phyloP scores from a whole-genome alignment of 129 eudicot species.

The Calendula officinalis region DNA sequence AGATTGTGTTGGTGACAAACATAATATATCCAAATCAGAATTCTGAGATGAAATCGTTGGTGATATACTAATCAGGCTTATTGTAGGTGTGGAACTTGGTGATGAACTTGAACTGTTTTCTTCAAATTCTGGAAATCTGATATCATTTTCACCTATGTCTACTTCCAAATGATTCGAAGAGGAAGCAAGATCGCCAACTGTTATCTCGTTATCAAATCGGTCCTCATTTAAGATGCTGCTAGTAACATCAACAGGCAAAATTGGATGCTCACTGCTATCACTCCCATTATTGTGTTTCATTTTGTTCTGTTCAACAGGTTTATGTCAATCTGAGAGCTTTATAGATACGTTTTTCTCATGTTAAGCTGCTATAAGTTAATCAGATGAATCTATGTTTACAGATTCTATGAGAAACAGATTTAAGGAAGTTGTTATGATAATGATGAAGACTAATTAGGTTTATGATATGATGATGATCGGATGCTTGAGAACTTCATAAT shows the following conservation, averaged over 20 bases:
- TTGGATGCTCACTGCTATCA: conserved; percentile 33
- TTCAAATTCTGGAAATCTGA: neutral
- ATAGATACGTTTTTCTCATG: neutral
- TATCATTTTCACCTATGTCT: conserved; percentile 26
- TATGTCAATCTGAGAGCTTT: neutral
- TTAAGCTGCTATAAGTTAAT: neutral
- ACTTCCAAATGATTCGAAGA: conserved; percentile 32
- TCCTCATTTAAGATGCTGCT: conserved; percentile 23
- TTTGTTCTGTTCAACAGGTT: conserved; percentile 21
- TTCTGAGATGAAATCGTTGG: conserved; percentile 14
- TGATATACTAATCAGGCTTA: conserved; percentile 41
- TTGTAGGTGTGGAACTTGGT: conserved; percentile 22
- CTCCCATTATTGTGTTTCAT: conserved; percentile 39
- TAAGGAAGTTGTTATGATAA: neutral
- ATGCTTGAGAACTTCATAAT: conserved; percentile 8
- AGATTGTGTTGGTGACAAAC: conserved; percentile 37
- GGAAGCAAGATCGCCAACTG: conserved; percentile 16
- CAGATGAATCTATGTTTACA: neutral
- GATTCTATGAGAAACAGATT: conserved; percentile 11
- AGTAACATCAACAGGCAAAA: conserved; percentile 17
- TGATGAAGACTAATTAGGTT: neutral
- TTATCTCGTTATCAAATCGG: conserved; percentile 15
- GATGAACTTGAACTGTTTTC: conserved; percentile 17
- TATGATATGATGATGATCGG: neutral
- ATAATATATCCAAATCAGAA: conserved; percentile 14